Evolutionary conservation across 2,329 filamentous ascomycete genomes (phyloP).

Genomic region (Pseudogymnoascus sp.): DNA sequence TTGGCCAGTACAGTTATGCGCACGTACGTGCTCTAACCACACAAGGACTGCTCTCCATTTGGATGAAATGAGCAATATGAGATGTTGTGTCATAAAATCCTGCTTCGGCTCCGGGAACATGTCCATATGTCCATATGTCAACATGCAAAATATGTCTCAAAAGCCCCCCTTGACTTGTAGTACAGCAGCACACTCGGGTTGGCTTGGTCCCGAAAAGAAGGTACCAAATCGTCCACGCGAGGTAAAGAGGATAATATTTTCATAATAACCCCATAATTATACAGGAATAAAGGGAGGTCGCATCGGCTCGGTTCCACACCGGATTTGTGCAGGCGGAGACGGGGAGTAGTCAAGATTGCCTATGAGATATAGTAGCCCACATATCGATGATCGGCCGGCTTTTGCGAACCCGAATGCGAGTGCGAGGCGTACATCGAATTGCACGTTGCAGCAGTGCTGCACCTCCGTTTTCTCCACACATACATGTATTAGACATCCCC

Average conservation of each 20-base stretch:
- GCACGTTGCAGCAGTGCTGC: background rate
- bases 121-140: background rate
- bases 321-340: background rate
- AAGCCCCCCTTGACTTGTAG: background rate
- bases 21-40: background rate
- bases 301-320: background rate
- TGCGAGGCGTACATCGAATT: background rate
- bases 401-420: background rate
- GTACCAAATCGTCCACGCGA: background rate
- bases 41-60: background rate
- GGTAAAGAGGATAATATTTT: background rate
- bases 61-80: background rate
- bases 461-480: background rate
- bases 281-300: background rate
- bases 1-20: background rate
- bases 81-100: background rate
- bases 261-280: constrained; percentile 3
- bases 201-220: background rate
- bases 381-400: background rate
- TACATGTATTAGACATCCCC: background rate
- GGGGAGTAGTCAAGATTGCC: background rate
- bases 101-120: background rate
- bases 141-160: background rate
- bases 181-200: background rate
- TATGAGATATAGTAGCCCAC: background rate